Evolutionary conservation across 768 basidiomycete genomes (phyloP), one percentile per base, ranked within the genome.

Genomic region (Xanthoconium stramineum): DNA sequence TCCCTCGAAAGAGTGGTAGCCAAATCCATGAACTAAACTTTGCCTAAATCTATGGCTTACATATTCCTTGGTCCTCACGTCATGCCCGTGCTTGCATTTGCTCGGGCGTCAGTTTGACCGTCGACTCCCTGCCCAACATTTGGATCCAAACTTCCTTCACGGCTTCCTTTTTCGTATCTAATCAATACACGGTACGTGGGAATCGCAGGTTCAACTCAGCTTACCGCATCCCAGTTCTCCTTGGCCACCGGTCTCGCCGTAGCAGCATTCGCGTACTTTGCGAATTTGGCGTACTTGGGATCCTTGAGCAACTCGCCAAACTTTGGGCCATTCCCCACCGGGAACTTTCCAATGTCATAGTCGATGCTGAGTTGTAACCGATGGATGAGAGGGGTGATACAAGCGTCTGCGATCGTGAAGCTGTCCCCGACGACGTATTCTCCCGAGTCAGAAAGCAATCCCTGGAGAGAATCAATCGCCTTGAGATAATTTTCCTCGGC

Each of bases 351-450:
- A 29, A 83, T 48, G 47, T 85, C 82, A 57, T 81, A 75, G 64
- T 73, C 70, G 32, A 81, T 61, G 32, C 5, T 28, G 1, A 81
- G 56, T 35, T 78, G 74, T 32, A 78, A 58, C 12, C 84, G 74
- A 6, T 76, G 81, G 28, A 86, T 64, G 75, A 83, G 83, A 4
- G 86, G 85, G 9, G 77, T 74, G 30, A 86, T 66, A 1, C 81
- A 79, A 14, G 80, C 80, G 58, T 87, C 86, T 10, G 85, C 85
- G 52, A 80, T 79, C 40, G 79, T 82, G 65, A 77, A 88, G 50
- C 79, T 73, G 30, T 72, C 62, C 12, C 74, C 75, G 17, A 75
- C 56, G 4, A 64, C 62, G 37, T 61, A 62, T 62, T 55, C 79
- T 45, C 70, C 81, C 0, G 43, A 59, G 36, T 80, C 79, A 1